Evolutionary conservation across 805 yeast species (phyloP), one percentile per base, ranked within the genome.

Genomic region (Candida michaelii): DNA sequence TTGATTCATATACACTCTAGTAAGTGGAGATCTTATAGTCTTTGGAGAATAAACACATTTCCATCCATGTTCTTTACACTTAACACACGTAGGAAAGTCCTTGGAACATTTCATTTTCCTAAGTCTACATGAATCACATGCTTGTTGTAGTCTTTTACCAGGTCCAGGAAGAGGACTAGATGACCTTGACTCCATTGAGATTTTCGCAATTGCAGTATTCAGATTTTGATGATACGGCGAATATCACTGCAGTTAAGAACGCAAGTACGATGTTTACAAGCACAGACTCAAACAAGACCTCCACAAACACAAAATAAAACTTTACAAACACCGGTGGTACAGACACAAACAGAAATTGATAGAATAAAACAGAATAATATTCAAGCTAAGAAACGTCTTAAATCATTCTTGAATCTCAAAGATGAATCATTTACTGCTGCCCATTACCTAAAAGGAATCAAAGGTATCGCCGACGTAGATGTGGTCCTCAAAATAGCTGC

Each of bases 41-140:
- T 85, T 72, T 10, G 96, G 96, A 11, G 90, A 82, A 56, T 88
- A 88, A 1, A 77, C 65, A 61, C 96, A 88, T 30, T 77, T 77
- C 85, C 93, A 82, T n/a, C 73, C 69, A 56, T 85, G 88, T 44
- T 77, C 80, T 11, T 73, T 63, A 65, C 96, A 88, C 54, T 86
- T 86, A 36, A 82, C 67, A 56, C 96, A 88, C 46, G 76, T 76
- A 2, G 96, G 96, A 21, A 63, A 70, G 45, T 83, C 88, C 55
- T 86, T 88, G 23, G 95, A 80, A 57, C 96, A 88, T 56, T 82
- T 83, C 50, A 87, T 71, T 63, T 88, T 88, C 41, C 91, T 72
- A 48, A 80, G 75, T 24, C 96, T 76, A 57, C 96, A 88, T 4
- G 89, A 81, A 58, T 88, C 96, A 63, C 96, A 88, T 5, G 82